Percentiles rank a stretch among this genome's conserved stretches.
Evolutionary conservation across 331 rosid genomes (phyloP).

Genomic region (Pyrus hybrid): DNA sequence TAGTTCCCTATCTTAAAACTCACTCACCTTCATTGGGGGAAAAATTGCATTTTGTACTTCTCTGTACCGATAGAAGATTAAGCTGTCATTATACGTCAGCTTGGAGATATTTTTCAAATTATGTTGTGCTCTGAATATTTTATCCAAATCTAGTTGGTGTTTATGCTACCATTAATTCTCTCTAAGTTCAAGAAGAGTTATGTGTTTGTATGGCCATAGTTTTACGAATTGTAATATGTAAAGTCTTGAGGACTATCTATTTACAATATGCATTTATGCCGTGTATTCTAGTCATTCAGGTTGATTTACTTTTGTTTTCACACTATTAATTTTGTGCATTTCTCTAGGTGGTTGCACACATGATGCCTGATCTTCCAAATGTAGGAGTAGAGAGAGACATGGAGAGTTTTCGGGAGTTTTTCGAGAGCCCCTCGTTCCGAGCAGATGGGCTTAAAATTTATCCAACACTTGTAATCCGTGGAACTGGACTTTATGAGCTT

Average conservation of each 20-base stretch:
- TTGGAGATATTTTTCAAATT: neutral
- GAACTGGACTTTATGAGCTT: constrained; percentile 98
- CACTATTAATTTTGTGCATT: neutral
- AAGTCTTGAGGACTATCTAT: neutral
- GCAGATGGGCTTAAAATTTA: constrained; percentile 98
- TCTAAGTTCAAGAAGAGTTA: neutral
- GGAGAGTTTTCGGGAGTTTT: constrained; percentile 94
- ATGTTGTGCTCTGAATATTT: neutral
- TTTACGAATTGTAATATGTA: neutral
- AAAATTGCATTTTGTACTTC: neutral
- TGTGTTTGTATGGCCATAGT: neutral
- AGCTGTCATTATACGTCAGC: neutral
- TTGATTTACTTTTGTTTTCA: constrained; percentile 4
- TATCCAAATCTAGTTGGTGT: neutral
- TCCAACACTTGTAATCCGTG: constrained; percentile 96
- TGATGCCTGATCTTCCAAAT: constrained; percentile 99
- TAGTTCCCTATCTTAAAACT: neutral
- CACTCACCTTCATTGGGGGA: neutral
- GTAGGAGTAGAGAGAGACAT: constrained; percentile 97
- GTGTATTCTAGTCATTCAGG: neutral
- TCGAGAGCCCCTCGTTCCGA: constrained; percentile 88
- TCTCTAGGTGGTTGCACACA: constrained; percentile 92
- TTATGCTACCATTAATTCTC: neutral
- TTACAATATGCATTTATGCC: neutral
- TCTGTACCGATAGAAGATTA: neutral